These are phyloP conservation scores for Parathielavia hyrcaniae DNA, from an alignment of 495 filamentous ascomycete genomes.

Conservation along the genomic window DNA sequence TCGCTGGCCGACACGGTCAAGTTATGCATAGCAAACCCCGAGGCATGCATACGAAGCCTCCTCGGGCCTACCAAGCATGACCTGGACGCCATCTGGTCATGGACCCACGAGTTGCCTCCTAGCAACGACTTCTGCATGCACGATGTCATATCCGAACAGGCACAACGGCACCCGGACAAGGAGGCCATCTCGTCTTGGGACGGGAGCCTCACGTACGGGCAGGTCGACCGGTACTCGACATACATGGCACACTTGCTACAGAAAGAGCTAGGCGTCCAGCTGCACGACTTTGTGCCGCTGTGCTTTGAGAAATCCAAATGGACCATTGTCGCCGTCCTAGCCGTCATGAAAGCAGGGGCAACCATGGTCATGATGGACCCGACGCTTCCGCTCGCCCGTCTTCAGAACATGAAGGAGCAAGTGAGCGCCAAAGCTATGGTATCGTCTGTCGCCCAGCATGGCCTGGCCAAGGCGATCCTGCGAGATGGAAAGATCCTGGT, in stretches of 20 bases:
- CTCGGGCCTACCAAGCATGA: conserved; percentile 12
- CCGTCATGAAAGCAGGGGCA: conserved; percentile 46
- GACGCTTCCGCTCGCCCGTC: conserved; percentile 47
- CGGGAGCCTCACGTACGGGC: conserved; percentile 50
- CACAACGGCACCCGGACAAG: conserved; percentile 36
- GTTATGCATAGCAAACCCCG: conserved; percentile 4
- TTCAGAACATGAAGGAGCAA: conserved; percentile 31
- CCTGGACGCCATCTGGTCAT: conserved; percentile 34
- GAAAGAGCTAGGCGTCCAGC: conserved; percentile 46
- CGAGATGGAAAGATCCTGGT: conserved; percentile 6
- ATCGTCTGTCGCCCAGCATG: conserved; percentile 11
- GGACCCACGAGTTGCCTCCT: conserved; percentile 31
- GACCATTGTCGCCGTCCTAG: conserved; percentile 46
- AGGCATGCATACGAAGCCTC: neutral
- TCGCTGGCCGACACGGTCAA: conserved; percentile 16
- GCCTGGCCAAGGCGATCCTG: conserved; percentile 16
- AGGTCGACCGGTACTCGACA: conserved; percentile 45
- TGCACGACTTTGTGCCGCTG: conserved; percentile 43
- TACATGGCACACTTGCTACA: conserved; percentile 28
- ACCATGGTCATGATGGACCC: conserved; percentile 51
- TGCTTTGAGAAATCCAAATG: conserved; percentile 51
- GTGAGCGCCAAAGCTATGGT: conserved; percentile 31
- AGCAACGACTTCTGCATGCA: conserved; percentile 35
- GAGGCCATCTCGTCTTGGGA: conserved; percentile 48
- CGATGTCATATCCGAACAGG: conserved; percentile 36